phyloP scores from a whole-genome alignment of 306 rosid genomes.

The Malus sylvestris region DNA sequence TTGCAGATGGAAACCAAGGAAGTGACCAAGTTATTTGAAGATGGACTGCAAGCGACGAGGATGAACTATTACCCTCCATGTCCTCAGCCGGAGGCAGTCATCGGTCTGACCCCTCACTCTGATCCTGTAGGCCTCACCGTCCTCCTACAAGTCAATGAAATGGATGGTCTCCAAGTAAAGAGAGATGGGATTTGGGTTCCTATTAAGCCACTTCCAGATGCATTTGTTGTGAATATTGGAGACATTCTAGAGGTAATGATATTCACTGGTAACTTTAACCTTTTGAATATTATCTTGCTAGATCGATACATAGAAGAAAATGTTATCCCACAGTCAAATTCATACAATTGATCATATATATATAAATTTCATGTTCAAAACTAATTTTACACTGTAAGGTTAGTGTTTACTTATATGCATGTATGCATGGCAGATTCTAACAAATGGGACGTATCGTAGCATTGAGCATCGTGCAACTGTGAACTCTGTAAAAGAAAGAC shows the following conservation, averaged over 20 bases:
- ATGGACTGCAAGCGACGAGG: conserved; percentile 26
- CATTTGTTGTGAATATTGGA: conserved; percentile 26
- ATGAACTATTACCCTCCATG: conserved; percentile 50
- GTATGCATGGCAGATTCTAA: conserved; percentile 7
- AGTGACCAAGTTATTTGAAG: conserved; percentile 16
- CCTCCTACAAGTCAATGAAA: conserved; percentile 26
- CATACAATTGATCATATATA: too few relatives aligned
- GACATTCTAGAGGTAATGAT: conserved; percentile 27
- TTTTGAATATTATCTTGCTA: too few relatives aligned
- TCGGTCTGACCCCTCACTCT: conserved; percentile 41
- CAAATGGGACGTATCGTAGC: conserved; percentile 21
- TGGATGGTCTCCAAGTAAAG: conserved; percentile 30
- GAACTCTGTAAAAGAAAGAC: conserved; percentile 19
- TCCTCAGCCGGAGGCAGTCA: conserved; percentile 32
- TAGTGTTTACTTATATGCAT: background rate
- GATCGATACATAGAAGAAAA: too few relatives aligned
- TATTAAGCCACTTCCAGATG: conserved; percentile 15
- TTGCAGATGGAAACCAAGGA: conserved; percentile 21
- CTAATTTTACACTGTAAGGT: too few relatives aligned
- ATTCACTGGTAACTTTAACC: too few relatives aligned
- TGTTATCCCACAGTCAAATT: too few relatives aligned
- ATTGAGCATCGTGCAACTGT: conserved; percentile 27
- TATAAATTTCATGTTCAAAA: too few relatives aligned
- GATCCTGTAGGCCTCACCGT: conserved; percentile 30
- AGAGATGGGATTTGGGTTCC: conserved; percentile 34